A percentile compares a stretch with the other conserved stretches of the same genome.
Conservation (phyloP, 768 basidiomycete species). For the Ramaria rubella region DNA sequence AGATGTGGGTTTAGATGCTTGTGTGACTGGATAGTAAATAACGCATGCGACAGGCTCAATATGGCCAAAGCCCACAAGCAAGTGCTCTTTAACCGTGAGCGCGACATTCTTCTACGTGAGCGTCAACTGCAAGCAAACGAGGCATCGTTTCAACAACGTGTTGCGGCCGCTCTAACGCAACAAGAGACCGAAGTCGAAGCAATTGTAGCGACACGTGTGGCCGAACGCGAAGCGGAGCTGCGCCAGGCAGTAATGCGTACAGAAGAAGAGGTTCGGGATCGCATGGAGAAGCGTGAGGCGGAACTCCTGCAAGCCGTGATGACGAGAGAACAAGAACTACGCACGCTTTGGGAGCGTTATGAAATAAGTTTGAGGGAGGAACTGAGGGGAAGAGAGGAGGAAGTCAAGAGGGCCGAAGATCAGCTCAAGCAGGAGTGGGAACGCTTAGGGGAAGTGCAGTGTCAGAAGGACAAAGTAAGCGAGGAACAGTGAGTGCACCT, state of each 20-base stretch:
- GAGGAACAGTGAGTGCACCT: not conserved
- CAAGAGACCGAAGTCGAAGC: conserved; percentile 13
- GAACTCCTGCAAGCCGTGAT: conserved; percentile 59
- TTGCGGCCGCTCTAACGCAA: conserved; percentile 9
- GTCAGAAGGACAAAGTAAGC: conserved; percentile 23
- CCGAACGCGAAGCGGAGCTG: conserved; percentile 51
- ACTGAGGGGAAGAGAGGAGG: conserved; percentile 55
- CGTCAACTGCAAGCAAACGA: conserved; percentile 59
- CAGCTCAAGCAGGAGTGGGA: conserved; percentile 41
- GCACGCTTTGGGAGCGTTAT: conserved; percentile 51
- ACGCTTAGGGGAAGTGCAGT: conserved; percentile 34
- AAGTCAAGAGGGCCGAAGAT: conserved; percentile 53
- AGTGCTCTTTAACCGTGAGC: conserved; percentile 50
- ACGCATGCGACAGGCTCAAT: conserved; percentile 44
- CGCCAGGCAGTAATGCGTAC: conserved; percentile 43
- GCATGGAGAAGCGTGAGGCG: conserved; percentile 57
- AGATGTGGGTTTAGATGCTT: conserved; percentile 45
- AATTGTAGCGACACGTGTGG: conserved; percentile 13
- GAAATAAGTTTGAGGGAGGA: conserved; percentile 71
- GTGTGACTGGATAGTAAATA: not conserved
- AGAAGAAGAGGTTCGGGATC: conserved; percentile 59
- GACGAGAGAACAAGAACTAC: conserved; percentile 67
- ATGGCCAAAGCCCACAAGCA: conserved; percentile 60
- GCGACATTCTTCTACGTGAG: conserved; percentile 56
- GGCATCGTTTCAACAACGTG: conserved; percentile 29